phyloP scores from a whole-genome alignment of 768 basidiomycete species.

The Xerocomus potaroensis region DNA sequence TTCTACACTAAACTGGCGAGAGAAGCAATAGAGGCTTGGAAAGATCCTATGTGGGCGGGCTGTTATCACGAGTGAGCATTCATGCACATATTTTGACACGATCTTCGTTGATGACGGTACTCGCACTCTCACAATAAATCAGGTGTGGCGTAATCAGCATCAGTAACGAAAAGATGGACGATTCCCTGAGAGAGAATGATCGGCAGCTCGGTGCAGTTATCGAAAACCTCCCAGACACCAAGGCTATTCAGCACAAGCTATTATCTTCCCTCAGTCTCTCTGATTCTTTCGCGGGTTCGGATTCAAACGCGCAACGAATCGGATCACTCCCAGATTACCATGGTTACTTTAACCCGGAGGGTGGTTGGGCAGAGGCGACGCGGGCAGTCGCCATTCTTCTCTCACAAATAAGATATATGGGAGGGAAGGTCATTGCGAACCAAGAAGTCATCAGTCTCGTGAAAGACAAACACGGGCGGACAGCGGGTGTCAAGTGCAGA shows the following conservation, averaged over 20 bases:
- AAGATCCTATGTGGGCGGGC: slow-evolving; percentile 61
- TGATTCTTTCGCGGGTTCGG: background rate
- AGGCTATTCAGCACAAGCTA: slow-evolving; percentile 17
- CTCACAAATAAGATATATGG: slow-evolving; percentile 49
- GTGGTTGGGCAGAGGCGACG: slow-evolving; percentile 82
- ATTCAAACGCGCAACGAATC: slow-evolving; percentile 3
- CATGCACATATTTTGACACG: background rate
- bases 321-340: slow-evolving; percentile 21
- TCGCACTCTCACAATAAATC: too few species aligned
- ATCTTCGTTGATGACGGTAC: too few species aligned
- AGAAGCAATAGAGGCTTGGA: slow-evolving; percentile 78
- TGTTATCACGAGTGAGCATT: slow-evolving; percentile 71
- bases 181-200: slow-evolving; percentile 62
- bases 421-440: slow-evolving; percentile 56
- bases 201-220: slow-evolving; percentile 50
- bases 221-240: slow-evolving; percentile 20
- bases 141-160: slow-evolving; percentile 29
- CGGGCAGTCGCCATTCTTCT: slow-evolving; percentile 59
- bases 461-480: slow-evolving; percentile 35
- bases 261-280: slow-evolving; percentile 6
- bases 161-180: slow-evolving; percentile 38
- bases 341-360: slow-evolving; percentile 71
- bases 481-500: slow-evolving; percentile 56
- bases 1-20: slow-evolving; percentile 70
- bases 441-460: slow-evolving; percentile 53